Base-by-base conservation (phyloP, 176 grass and related monocot species). In the Phyllostachys edulis region DNA sequence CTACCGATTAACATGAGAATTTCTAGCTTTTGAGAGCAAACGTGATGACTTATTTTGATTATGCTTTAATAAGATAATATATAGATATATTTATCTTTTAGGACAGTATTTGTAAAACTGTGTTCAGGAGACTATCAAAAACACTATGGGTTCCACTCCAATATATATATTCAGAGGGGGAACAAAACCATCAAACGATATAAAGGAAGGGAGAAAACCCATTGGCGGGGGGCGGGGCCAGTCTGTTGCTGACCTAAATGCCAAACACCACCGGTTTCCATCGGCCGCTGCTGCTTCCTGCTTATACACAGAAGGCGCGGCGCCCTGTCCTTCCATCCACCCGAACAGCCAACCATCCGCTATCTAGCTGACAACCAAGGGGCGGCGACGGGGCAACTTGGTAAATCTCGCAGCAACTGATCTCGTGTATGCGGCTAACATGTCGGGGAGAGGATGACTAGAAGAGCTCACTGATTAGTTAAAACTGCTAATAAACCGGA, bases 401-500 rank as follows among this genome's bases (percentile, higher is more conserved):
- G 44, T 46, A 46, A 46, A 0, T 11, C 44, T 9, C 44, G 9
- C 9, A 11, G 44, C 44, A 9, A 45, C 44, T 2, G 44, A 67
- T 67, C 64, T 18, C 8, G 66, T 1, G 41, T 40, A 52, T 23
- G 84, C 44, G 67, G 84, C 67, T 40, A 80, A 63, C 56, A 71
- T 77, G 40, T 26, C 39, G 40, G 23, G 68, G 10, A 60, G 73
- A 38, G n/a, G 26, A 5, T n/a, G 24, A 32, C 73, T 44, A 1
- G 44, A 69, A 69, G 46, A 46, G 8, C 20, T 69, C 40, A 9
- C 4, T 26, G 34, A 37, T 17, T 63, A 59, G 67, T 49, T 63
- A 52, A 41, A 26, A 0, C 17, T 10, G n/a, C n/a, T n/a, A n/a
- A n/a, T n/a, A n/a, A n/a, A n/a, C n/a, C n/a, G n/a, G n/a, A n/a